Evolutionary conservation across 2,329 filamentous ascomycete species (phyloP).

Genomic region (Fusarium equiseti): DNA sequence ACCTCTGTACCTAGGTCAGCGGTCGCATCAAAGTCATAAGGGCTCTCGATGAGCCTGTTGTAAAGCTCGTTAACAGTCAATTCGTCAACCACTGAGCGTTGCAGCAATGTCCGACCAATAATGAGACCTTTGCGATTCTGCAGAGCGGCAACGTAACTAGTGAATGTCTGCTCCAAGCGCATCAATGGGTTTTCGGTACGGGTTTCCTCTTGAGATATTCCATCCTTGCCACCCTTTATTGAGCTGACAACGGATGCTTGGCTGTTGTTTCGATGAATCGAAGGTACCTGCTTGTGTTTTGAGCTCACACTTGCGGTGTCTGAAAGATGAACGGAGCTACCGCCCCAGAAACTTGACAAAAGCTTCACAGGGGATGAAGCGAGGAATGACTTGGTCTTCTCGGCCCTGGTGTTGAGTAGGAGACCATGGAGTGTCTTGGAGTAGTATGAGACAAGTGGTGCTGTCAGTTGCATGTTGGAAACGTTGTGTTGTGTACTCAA

Average conservation of each 20-base stretch:
- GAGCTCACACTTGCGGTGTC: constrained; percentile 47
- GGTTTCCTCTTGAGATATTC: constrained; percentile 59
- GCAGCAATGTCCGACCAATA: constrained; percentile 80
- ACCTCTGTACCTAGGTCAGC: constrained; percentile 84
- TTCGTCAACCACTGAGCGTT: constrained; percentile 78
- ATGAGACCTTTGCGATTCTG: constrained; percentile 90
- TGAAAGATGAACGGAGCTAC: constrained; percentile 62
- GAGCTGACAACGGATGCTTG: constrained; percentile 69
- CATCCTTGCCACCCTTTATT: constrained; percentile 59
- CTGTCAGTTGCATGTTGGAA: constrained; percentile 72
- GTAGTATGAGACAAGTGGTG: constrained; percentile 81
- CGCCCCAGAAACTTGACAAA: constrained; percentile 82
- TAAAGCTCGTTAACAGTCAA: constrained; percentile 89
- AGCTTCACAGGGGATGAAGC: constrained; percentile 91
- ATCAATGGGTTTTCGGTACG: constrained; percentile 74
- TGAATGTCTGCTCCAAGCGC: constrained; percentile 85
- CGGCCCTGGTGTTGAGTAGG: constrained; percentile 70
- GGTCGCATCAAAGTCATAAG: constrained; percentile 80
- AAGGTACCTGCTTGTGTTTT: constrained; percentile 58
- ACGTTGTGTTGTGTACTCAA: constrained; percentile 77
- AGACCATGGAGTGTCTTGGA: constrained; percentile 80
- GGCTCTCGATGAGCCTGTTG: constrained; percentile 86
- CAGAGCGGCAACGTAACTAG: constrained; percentile 83
- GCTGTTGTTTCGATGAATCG: constrained; percentile 59
- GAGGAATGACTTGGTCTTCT: constrained; percentile 76